Evolutionary conservation across 768 basidiomycete genomes (phyloP).

Genomic region (Pleurotus platypus): DNA sequence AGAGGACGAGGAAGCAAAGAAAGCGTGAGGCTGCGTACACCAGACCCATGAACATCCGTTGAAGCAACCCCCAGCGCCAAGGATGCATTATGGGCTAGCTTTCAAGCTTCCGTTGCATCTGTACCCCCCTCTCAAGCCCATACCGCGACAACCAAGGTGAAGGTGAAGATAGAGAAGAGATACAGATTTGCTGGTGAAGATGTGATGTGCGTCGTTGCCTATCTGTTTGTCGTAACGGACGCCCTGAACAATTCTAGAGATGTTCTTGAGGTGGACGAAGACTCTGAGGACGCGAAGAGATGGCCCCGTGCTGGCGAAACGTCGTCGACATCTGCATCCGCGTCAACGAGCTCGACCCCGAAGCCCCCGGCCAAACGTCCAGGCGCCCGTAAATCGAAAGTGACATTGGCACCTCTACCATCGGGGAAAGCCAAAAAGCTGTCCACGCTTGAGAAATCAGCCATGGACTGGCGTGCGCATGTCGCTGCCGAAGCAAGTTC

Average conservation of each 20-base stretch:
- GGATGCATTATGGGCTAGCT: slow-evolving; percentile 62
- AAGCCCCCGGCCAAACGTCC: slow-evolving; percentile 39
- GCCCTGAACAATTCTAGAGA: slow-evolving; percentile 41
- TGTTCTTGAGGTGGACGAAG: slow-evolving; percentile 67
- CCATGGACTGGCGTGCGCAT: slow-evolving; percentile 82
- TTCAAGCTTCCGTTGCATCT: slow-evolving; percentile 57
- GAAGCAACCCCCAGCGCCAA: slow-evolving; percentile 40
- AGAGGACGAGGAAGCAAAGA: slow-evolving; percentile 37
- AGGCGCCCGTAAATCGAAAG: slow-evolving; percentile 67
- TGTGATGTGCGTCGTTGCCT: slow-evolving; percentile 49
- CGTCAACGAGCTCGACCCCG: slow-evolving; percentile 12
- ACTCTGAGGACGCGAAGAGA: slow-evolving; percentile 70
- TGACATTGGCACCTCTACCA: slow-evolving; percentile 51
- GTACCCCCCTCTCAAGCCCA: slow-evolving; percentile 17
- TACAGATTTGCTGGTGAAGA: slow-evolving; percentile 79
- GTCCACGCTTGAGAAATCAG: slow-evolving; percentile 80
- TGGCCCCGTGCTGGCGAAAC: slow-evolving; percentile 45
- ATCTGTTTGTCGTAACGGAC: background rate
- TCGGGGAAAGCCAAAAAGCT: slow-evolving; percentile 65
- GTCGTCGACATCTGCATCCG: slow-evolving; percentile 7
- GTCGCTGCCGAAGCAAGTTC: slow-evolving; percentile 37
- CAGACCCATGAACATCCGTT: slow-evolving; percentile 1
- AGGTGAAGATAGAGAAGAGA: slow-evolving; percentile 65
- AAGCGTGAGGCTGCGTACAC: slow-evolving; percentile 32
- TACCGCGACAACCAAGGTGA: slow-evolving; percentile 26